A percentile compares a stretch with the other conserved stretches of the same genome.
These are phyloP conservation scores for Taphrina sp. DNA, from an alignment of 1,139 yeast genomes.

Conservation along the genomic window DNA sequence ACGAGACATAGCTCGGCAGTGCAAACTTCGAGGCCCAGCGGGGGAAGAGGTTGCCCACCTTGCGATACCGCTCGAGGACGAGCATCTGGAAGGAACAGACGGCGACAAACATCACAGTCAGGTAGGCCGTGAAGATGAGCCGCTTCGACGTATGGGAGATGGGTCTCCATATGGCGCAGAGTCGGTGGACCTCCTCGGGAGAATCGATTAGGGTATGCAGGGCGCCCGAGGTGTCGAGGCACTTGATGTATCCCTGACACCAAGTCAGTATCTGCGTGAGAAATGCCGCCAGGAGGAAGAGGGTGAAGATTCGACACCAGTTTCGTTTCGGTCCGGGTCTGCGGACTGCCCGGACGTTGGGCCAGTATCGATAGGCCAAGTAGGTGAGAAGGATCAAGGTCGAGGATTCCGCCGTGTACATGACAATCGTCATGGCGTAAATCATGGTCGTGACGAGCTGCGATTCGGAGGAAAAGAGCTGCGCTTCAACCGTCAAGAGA, in stretches of 20 bases:
- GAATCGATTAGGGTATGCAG: background rate
- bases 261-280: slow-evolving; percentile 12
- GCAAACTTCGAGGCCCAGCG: slow-evolving; percentile 8
- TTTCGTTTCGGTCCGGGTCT: slow-evolving; percentile 8
- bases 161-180: slow-evolving; percentile 7
- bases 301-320: slow-evolving; percentile 21
- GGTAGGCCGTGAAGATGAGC: slow-evolving; percentile 10
- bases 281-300: slow-evolving; percentile 10
- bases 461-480: no score
- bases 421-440: slow-evolving; percentile 9
- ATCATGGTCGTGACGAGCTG: slow-evolving; percentile 16
- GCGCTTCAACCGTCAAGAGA: no score
- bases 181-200: background rate
- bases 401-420: background rate
- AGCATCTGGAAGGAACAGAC: slow-evolving; percentile 15
- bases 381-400: slow-evolving; percentile 7
- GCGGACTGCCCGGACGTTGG: slow-evolving; percentile 17
- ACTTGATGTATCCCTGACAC: slow-evolving; percentile 20
- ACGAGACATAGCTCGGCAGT: slow-evolving; percentile 10
- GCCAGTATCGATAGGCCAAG: slow-evolving; percentile 20
- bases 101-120: background rate
- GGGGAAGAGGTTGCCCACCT: slow-evolving; percentile 14
- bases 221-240: slow-evolving; percentile 23
- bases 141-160: background rate
- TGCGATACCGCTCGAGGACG: slow-evolving; percentile 28